phyloP scores from a whole-genome alignment of 192 early-diverging fungal genomes.

The Podochytrium sp. region DNA sequence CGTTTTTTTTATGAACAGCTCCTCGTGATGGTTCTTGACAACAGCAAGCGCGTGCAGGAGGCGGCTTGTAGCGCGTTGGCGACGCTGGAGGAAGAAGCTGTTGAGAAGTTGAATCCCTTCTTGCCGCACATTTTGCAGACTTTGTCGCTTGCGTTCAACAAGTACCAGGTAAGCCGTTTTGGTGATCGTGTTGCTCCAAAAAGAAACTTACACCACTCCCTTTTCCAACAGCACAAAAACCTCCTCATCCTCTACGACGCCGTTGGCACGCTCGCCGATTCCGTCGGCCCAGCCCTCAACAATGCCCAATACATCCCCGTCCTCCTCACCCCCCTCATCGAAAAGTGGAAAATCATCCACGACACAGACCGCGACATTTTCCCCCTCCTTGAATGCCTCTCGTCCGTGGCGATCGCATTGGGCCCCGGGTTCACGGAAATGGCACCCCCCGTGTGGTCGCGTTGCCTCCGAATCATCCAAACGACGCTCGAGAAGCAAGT shows the following conservation, averaged over 20 bases:
- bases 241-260: conserved; percentile 95
- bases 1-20: conserved; percentile 25
- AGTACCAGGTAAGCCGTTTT: conserved; percentile 64
- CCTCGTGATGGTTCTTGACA: conserved; percentile 82
- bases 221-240: conserved; percentile 81
- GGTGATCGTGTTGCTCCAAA: neutral
- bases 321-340: conserved; percentile 85
- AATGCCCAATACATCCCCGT: conserved; percentile 79
- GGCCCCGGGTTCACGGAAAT: conserved; percentile 88
- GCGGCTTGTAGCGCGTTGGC: conserved; percentile 95
- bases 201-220: neutral
- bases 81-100: conserved; percentile 93
- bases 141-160: conserved; percentile 78
- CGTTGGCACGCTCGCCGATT: conserved; percentile 95
- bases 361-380: conserved; percentile 93
- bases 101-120: conserved; percentile 79
- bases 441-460: conserved; percentile 81
- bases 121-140: conserved; percentile 85
- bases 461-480: conserved; percentile 88
- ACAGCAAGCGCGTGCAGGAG: conserved; percentile 98
- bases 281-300: conserved; percentile 82
- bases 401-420: conserved; percentile 83
- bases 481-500: conserved; percentile 68
- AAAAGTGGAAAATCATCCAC: conserved; percentile 80
- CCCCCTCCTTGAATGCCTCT: conserved; percentile 92